These are phyloP conservation scores for Tuber brumale DNA, from an alignment of 495 filamentous ascomycete species.

Conservation along the genomic window DNA sequence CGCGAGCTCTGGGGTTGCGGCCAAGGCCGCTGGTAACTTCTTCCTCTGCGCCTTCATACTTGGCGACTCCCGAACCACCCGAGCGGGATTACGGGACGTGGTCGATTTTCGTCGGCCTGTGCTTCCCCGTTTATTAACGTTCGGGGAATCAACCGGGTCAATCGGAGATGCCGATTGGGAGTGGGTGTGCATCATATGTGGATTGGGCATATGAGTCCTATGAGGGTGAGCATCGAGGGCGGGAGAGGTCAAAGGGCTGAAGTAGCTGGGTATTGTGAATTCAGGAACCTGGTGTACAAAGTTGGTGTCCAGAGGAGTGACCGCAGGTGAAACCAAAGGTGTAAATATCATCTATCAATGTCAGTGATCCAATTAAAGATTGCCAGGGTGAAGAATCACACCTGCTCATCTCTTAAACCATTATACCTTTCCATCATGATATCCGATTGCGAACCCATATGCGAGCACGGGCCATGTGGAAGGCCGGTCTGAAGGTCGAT, in stretches of 20 bases:
- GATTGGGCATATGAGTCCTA: constrained; percentile 33
- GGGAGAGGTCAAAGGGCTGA: constrained; percentile 88
- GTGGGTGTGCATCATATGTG: constrained; percentile 29
- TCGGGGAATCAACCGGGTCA: constrained; percentile 42
- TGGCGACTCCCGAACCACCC: constrained; percentile 66
- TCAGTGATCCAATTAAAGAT: constrained; percentile 37
- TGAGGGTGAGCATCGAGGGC: constrained; percentile 54
- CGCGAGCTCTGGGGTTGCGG: constrained; percentile 32
- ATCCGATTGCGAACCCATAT: constrained; percentile 51
- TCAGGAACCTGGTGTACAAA: constrained; percentile 65
- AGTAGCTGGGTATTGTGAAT: constrained; percentile 81
- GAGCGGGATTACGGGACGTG: constrained; percentile 44
- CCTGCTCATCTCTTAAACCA: constrained; percentile 73
- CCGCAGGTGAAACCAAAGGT: constrained; percentile 87
- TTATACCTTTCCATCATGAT: constrained; percentile 66
- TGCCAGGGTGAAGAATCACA: constrained; percentile 43
- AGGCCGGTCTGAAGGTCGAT: constrained; percentile 73
- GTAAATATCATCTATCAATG: constrained; percentile 72
- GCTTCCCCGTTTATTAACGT: constrained; percentile 48
- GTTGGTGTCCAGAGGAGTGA: constrained; percentile 80
- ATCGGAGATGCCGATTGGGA: constrained; percentile 39
- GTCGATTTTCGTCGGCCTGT: constrained; percentile 47
- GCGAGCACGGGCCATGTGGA: constrained; percentile 54
- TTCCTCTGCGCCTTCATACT: constrained; percentile 72
- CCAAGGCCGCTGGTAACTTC: constrained; percentile 45